These are phyloP conservation scores for Monilinia aucupariae DNA, from an alignment of 2,329 filamentous ascomycete genomes.

Conservation along the genomic window DNA sequence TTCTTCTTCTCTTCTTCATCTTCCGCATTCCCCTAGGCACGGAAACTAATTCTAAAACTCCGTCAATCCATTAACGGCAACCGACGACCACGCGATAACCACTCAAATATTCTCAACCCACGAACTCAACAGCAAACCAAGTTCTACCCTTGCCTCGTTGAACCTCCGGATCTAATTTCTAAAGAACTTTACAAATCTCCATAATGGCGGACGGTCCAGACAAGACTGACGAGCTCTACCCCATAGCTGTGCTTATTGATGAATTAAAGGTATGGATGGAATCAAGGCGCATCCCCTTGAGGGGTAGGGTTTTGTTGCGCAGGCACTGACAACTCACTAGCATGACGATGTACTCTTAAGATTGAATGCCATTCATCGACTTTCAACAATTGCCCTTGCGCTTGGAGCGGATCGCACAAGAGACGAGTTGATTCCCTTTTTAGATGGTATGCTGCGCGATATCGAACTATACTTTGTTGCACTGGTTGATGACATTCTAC, in stretches of 20 bases:
- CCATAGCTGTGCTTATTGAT: conserved; percentile 98
- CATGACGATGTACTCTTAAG: conserved; percentile 98
- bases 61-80: conserved; percentile 21
- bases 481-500: conserved; percentile 35
- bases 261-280: conserved; percentile 80
- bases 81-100: conserved; percentile 33
- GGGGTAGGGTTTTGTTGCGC: conserved; percentile 11
- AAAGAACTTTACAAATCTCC: conserved; percentile 37
- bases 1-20: not conserved
- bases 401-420: conserved; percentile 93
- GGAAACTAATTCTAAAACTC: conserved; percentile 8
- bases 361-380: conserved; percentile 95
- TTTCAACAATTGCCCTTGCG: conserved; percentile 96
- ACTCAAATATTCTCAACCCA: conserved; percentile 13
- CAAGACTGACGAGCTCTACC: conserved; percentile 97
- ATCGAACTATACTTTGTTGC: not conserved
- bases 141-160: conserved; percentile 31
- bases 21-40: not conserved
- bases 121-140: conserved; percentile 32
- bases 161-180: conserved; percentile 33
- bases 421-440: conserved; percentile 97
- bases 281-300: conserved; percentile 1
- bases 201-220: conserved; percentile 83
- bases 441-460: conserved; percentile 70
- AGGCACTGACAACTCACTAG: conserved; percentile 44